Percentiles rank a stretch among this genome's conserved stretches.
phyloP scores from a whole-genome alignment of 2,329 filamentous ascomycete genomes.

The Penicillium rolfsii region DNA sequence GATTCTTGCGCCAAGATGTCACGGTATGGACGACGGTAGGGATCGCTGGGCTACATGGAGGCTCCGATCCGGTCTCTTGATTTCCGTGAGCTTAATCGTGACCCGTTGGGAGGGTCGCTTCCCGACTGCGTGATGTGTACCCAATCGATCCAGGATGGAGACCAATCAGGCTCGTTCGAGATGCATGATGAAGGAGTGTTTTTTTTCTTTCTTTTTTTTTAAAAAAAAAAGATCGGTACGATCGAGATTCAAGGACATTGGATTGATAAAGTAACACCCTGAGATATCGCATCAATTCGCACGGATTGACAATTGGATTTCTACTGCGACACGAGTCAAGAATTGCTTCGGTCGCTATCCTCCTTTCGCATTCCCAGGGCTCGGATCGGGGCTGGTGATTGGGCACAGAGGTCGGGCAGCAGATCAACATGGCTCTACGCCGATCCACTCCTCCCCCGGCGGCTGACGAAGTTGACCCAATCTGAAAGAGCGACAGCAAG shows the following conservation, averaged over 20 bases:
- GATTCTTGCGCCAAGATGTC: not conserved
- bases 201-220: too few species aligned
- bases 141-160: not conserved
- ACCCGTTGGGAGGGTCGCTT: not conserved
- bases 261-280: not conserved
- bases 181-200: not conserved
- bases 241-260: not conserved
- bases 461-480: not conserved
- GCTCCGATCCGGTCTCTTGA: not conserved
- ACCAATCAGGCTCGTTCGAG: not conserved
- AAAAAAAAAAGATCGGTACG: not conserved
- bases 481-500: not conserved
- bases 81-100: not conserved
- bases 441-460: not conserved
- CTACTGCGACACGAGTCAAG: too few species aligned
- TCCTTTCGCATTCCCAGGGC: not conserved
- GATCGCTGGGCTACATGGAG: not conserved
- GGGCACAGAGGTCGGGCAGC: constrained; percentile 26
- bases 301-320: not conserved
- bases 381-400: constrained; percentile 15
- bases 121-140: not conserved
- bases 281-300: not conserved
- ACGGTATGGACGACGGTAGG: not conserved
- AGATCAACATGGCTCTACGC: constrained; percentile 7
- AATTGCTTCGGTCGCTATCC: not conserved